Percentiles rank a stretch among this genome's conserved stretches.
These are phyloP conservation scores for Cladosporium halotolerans DNA, from an alignment of 2,329 filamentous ascomycete species.

Conservation along the genomic window DNA sequence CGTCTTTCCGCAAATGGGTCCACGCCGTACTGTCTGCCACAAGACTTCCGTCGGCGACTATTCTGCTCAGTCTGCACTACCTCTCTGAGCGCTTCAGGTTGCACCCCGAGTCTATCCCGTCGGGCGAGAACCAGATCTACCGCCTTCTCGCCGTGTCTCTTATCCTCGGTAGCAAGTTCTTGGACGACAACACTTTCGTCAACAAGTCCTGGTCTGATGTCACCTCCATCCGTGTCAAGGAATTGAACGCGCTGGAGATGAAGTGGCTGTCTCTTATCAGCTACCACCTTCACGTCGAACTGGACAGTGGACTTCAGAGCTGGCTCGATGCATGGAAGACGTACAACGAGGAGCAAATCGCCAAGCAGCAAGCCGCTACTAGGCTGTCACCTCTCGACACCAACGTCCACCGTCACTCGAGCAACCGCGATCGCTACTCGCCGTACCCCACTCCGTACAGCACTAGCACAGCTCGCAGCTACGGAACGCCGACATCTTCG, in stretches of 20 bases:
- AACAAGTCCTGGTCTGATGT: conserved; percentile 96
- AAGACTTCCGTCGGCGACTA: conserved; percentile 81
- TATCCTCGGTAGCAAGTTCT: conserved; percentile 86
- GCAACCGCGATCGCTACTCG: conserved; percentile 41
- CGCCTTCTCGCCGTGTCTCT: conserved; percentile 79
- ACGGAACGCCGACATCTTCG: conserved; percentile 25
- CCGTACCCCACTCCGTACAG: conserved; percentile 32
- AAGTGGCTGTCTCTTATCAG: conserved; percentile 80
- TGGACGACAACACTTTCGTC: conserved; percentile 96
- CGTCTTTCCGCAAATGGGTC: conserved; percentile 85
- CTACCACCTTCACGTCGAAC: conserved; percentile 82
- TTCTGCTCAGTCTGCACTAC: conserved; percentile 85
- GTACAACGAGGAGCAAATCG: conserved; percentile 47
- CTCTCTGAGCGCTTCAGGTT: conserved; percentile 66
- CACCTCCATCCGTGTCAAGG: conserved; percentile 75
- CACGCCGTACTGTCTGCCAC: conserved; percentile 86
- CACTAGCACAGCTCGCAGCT: conserved; percentile 19
- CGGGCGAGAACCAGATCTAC: conserved; percentile 67
- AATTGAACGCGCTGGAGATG: conserved; percentile 79
- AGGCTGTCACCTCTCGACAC: conserved; percentile 59
- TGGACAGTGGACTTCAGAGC: conserved; percentile 63
- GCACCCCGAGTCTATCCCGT: conserved; percentile 26
- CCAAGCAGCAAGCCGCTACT: conserved; percentile 27
- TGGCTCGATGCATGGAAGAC: conserved; percentile 63
- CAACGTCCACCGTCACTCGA: conserved; percentile 49